Percentiles rank a stretch among this genome's conserved stretches.
These are phyloP conservation scores for Metarhizium humberi DNA, from an alignment of 2,329 filamentous ascomycete genomes.

Conservation along the genomic window DNA sequence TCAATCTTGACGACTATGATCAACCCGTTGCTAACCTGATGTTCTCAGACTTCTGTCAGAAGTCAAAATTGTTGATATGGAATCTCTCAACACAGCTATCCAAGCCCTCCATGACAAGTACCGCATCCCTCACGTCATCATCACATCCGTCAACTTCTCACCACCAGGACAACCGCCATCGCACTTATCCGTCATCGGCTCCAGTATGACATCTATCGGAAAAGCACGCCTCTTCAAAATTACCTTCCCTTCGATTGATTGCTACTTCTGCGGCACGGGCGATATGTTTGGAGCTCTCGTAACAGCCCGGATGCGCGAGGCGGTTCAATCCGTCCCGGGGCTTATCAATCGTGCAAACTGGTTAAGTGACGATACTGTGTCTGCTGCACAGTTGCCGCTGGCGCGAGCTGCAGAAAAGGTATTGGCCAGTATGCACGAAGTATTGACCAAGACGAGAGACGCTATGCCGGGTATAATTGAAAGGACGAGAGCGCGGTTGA, in stretches of 20 bases:
- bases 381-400: constrained; percentile 64
- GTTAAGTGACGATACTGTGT: constrained; percentile 66
- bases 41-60: constrained; percentile 63
- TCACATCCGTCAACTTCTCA: constrained; percentile 75
- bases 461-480: constrained; percentile 47
- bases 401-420: constrained; percentile 80
- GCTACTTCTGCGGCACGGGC: constrained; percentile 92
- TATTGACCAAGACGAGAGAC: constrained; percentile 60
- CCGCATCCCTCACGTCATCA: constrained; percentile 76
- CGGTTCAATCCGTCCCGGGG: constrained; percentile 39
- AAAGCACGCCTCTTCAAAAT: constrained; percentile 80
- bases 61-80: constrained; percentile 70
- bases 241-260: constrained; percentile 76
- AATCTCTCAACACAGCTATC: constrained; percentile 64
- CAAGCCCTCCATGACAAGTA: constrained; percentile 67
- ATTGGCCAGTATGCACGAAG: constrained; percentile 82
- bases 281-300: constrained; percentile 97
- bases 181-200: constrained; percentile 66
- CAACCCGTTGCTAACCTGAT: constrained; percentile 2
- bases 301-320: constrained; percentile 79
- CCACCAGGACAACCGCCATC: constrained; percentile 37
- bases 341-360: constrained; percentile 55
- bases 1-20: not conserved
- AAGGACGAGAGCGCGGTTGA: constrained; percentile 31
- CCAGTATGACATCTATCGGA: constrained; percentile 54